Conservation (phyloP, 352 stramenopile species). For the Phytophthora palmivora region DNA sequence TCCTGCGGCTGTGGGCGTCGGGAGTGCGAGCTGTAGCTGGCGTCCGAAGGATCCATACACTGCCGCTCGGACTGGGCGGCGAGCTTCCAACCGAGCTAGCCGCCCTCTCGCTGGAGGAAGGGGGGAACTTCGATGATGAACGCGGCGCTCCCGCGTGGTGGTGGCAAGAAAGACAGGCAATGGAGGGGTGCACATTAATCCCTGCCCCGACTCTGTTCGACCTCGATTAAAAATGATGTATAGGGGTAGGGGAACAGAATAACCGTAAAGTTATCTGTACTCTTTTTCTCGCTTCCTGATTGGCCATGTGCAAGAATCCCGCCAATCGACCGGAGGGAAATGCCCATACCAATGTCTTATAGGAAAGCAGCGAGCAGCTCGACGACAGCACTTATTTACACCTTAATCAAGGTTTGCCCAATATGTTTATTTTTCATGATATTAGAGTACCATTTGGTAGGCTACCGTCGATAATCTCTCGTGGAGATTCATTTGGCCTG, state of each 20-base stretch:
- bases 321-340: too few species aligned
- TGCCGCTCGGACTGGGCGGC: constrained; percentile 28
- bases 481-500: too few species aligned
- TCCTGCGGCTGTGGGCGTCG: constrained; percentile 2
- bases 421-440: too few species aligned
- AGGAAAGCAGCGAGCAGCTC: too few species aligned
- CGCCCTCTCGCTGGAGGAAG: constrained; percentile 17
- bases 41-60: constrained; percentile 25
- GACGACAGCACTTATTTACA: too few species aligned
- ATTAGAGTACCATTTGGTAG: too few species aligned
- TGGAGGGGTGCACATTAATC: constrained; percentile 29
- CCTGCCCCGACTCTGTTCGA: constrained; percentile 3
- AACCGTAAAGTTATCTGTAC: too few species aligned
- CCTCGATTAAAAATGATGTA: constrained; percentile 25
- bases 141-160: constrained; percentile 7
- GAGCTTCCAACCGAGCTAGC: constrained; percentile 29
- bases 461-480: too few species aligned
- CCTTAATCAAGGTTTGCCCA: too few species aligned
- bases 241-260: constrained; percentile 10
- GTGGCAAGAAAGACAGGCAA: constrained; percentile 10
- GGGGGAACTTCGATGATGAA: constrained; percentile 3
- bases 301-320: too few species aligned
- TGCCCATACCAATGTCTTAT: too few species aligned
- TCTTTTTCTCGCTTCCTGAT: too few species aligned
- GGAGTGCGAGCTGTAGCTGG: constrained; percentile 22